Evolutionary conservation across 1,284 basidiomycete species (phyloP), one percentile per base, ranked within the genome.

Genomic region (Cystobasidiaceae sp.): DNA sequence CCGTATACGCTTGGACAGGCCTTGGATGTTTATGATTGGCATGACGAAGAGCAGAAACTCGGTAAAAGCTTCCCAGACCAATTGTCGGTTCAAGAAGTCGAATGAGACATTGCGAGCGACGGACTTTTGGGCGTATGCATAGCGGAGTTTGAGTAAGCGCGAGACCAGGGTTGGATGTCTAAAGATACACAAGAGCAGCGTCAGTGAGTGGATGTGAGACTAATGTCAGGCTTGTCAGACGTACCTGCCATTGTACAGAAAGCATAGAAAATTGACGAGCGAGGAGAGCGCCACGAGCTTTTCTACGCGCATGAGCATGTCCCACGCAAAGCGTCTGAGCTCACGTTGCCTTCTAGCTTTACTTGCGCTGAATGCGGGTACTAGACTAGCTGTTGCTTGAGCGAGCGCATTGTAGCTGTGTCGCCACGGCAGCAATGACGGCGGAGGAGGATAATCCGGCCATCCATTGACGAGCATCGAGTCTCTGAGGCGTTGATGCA

Each of bases 31-130:
- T 70, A 97, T 79, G 34, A 97, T 82, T 0, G 96, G 96, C 2
- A 98, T 80, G 5, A 93, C 78, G 79, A 97, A 97, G 45, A 98
- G 80, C 27, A 97, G 80, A 77, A 98, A 97, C 82, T 98, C 74
- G 37, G 94, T 98, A 76, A 98, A 94, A 0, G 92, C 89, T 75
- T 94, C 90, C 96, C 96, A 99, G 58, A 98, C 94, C 82, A 99
- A 89, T 78, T 98, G 96, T 63, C 96, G 87, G 73, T 98, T 97
- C 87, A 98, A 91, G 74, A 93, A 98, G 75, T 98, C 96, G 77
- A 97, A 99, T 72, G 90, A 94, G 55, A 98, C 89, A 73, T 93
- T 88, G 15, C 89, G 84, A 67, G 85, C 85, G 52, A 87, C 82
- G 32, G 87, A 82, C 51, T 83, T 80, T 39, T 84, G 83, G 0